These are phyloP conservation scores for Serendipita sp. DNA, from an alignment of 768 basidiomycete species.

Conservation along the genomic window DNA sequence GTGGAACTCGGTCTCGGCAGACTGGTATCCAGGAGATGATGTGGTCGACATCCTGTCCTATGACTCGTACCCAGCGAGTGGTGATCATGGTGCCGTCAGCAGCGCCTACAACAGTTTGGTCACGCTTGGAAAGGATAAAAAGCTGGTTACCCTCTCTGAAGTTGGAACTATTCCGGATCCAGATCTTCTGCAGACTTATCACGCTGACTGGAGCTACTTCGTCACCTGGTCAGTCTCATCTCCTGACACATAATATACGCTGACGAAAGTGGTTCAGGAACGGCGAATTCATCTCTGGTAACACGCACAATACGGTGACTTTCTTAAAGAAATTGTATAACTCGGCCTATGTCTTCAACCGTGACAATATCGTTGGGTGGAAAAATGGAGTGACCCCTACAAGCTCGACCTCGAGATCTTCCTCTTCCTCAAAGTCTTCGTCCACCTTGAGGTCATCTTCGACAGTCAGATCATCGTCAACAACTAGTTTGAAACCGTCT, in stretches of 20 bases:
- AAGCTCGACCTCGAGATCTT: background rate
- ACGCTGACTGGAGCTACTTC: slow-evolving; percentile 10
- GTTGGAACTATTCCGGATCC: slow-evolving; percentile 10
- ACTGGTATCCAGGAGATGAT: slow-evolving; percentile 9
- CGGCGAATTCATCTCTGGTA: slow-evolving; percentile 8
- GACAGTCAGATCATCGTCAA: background rate
- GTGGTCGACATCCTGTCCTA: slow-evolving; percentile 9
- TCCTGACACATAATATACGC: too few species aligned
- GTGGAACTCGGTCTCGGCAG: slow-evolving; percentile 6
- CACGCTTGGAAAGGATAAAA: slow-evolving; percentile 7
- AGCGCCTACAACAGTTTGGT: slow-evolving; percentile 1
- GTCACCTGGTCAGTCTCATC: background rate
- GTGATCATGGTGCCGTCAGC: slow-evolving; percentile 9
- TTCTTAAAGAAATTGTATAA: slow-evolving; percentile 9
- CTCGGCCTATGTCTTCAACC: slow-evolving; percentile 6
- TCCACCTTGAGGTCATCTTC: background rate
- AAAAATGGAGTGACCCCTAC: background rate
- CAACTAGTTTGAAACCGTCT: background rate
- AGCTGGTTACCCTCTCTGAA: slow-evolving; percentile 8
- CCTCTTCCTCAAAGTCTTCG: background rate
- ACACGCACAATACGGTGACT: slow-evolving; percentile 4
- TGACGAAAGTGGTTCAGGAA: background rate
- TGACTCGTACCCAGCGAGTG: slow-evolving; percentile 9
- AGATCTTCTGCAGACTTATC: slow-evolving; percentile 7
- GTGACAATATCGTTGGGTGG: slow-evolving; percentile 1